Evolutionary conservation across 352 stramenopile genomes (phyloP), one percentile per base, ranked within the genome.

Genomic region (Achlya hypogyna): DNA sequence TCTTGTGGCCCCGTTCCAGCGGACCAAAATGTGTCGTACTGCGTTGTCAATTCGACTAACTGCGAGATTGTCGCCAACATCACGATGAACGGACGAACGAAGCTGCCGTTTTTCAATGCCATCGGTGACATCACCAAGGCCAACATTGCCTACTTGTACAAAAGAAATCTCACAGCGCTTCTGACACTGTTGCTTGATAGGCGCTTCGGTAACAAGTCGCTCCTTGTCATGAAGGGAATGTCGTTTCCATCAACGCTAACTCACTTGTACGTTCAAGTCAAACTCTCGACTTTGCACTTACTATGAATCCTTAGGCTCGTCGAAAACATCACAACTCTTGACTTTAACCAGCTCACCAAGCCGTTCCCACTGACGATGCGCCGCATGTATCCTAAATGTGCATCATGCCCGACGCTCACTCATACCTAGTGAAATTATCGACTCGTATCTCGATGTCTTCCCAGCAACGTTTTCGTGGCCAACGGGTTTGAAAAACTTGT

Each of bases 31-130:
- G 38, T 18, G 38, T 10, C 49, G 31, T 56, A 31, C 25, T 56
- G 49, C 49, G 31, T 56, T n/a, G 25, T 56, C 31, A 35, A 56
- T 20, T 31, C 49, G 49, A 38, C 25, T 20, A 38, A 31, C 25
- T 56, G 49, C 49, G 31, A 56, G 25, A 56, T 56, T n/a, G 10
- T 56, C 49, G 31, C n/a, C 49, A 56, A 56, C 25, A 56, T 45
- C 4, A 45, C 38, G 2, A 45, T 45, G 38, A 18, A 56, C 14
- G 25, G 49, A 10, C 25, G 49, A 10, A 56, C 31, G 10, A 56
- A 56, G 25, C 31, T 56, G 49, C 49, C 49, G 25, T 16, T 12
- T 16, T 56, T 56, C 31, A 56, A 56, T 20, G 49, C 49, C 12
- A 56, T 56, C 31, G 49, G 49, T 9, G 49, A 56, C n/a, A 10